These are phyloP conservation scores for Pestalotiopsis sp. DNA, from an alignment of 2,329 filamentous ascomycete species.

Conservation along the genomic window DNA sequence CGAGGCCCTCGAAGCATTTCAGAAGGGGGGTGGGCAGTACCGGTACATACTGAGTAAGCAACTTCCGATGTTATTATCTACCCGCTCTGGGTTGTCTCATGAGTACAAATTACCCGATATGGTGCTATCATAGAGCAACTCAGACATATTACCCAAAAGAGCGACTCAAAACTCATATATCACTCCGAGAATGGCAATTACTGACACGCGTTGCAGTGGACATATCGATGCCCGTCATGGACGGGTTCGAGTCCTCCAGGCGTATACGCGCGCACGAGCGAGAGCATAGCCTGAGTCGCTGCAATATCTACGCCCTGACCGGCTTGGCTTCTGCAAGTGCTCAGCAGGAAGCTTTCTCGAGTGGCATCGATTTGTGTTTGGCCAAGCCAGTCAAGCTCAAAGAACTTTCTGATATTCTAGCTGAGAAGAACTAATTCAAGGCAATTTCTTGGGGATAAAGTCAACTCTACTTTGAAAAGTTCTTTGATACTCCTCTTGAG, in stretches of 20 bases:
- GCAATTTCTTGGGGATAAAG: too few relatives aligned
- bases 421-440: background rate
- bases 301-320: constrained; percentile 47
- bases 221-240: constrained; percentile 49
- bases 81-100: too few relatives aligned
- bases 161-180: too few relatives aligned
- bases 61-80: too few relatives aligned
- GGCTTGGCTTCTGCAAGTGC: constrained; percentile 45
- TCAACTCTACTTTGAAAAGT: too few relatives aligned
- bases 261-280: constrained; percentile 44
- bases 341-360: constrained; percentile 47
- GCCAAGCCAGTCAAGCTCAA: constrained; percentile 48
- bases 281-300: constrained; percentile 35
- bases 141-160: too few relatives aligned
- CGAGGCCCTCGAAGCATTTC: constrained; percentile 38
- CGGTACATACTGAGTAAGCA: constrained; percentile 13
- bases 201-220: constrained; percentile 6
- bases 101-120: too few relatives aligned
- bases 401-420: constrained; percentile 25
- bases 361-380: constrained; percentile 48
- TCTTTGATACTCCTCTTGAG: too few relatives aligned
- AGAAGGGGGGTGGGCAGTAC: constrained; percentile 17
- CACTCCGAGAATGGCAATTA: too few relatives aligned
- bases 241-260: constrained; percentile 42
- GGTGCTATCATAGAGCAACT: too few relatives aligned